Evolutionary conservation across 2,329 filamentous ascomycete genomes (phyloP).

Genomic region (Aplosporella prunicola): DNA sequence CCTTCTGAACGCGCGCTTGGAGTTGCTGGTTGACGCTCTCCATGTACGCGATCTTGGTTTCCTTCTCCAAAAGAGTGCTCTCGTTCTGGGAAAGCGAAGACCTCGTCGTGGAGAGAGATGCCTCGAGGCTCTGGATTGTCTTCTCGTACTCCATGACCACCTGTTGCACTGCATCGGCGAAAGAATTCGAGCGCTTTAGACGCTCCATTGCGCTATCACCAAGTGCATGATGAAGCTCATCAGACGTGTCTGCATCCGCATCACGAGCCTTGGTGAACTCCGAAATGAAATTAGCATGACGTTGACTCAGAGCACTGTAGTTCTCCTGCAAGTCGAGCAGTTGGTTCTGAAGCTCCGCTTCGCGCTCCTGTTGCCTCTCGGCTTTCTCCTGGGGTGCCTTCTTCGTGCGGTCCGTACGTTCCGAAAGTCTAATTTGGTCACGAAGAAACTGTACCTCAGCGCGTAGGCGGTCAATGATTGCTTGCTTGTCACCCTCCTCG

Average conservation of each 20-base stretch:
- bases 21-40: slow-evolving; percentile 89
- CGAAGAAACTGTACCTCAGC: slow-evolving; percentile 89
- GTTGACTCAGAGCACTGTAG: slow-evolving; percentile 80
- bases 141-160: slow-evolving; percentile 97
- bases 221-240: slow-evolving; percentile 51
- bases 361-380: slow-evolving; percentile 73
- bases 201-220: slow-evolving; percentile 78
- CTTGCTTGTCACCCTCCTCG: slow-evolving; percentile 89
- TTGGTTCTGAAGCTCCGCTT: slow-evolving; percentile 87
- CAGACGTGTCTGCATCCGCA: slow-evolving; percentile 43
- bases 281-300: slow-evolving; percentile 90
- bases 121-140: slow-evolving; percentile 89
- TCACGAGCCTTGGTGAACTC: slow-evolving; percentile 84
- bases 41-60: slow-evolving; percentile 85
- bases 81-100: slow-evolving; percentile 76
- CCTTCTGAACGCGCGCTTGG: slow-evolving; percentile 80
- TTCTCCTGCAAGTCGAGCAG: slow-evolving; percentile 89
- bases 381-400: slow-evolving; percentile 55
- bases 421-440: slow-evolving; percentile 83
- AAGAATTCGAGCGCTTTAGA: slow-evolving; percentile 88
- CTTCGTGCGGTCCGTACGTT: slow-evolving; percentile 53
- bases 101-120: slow-evolving; percentile 81
- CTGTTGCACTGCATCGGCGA: slow-evolving; percentile 90
- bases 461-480: slow-evolving; percentile 83
- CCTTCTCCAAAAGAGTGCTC: slow-evolving; percentile 78